Conservation (phyloP, 768 basidiomycete genomes). For the Epithele typhae region DNA sequence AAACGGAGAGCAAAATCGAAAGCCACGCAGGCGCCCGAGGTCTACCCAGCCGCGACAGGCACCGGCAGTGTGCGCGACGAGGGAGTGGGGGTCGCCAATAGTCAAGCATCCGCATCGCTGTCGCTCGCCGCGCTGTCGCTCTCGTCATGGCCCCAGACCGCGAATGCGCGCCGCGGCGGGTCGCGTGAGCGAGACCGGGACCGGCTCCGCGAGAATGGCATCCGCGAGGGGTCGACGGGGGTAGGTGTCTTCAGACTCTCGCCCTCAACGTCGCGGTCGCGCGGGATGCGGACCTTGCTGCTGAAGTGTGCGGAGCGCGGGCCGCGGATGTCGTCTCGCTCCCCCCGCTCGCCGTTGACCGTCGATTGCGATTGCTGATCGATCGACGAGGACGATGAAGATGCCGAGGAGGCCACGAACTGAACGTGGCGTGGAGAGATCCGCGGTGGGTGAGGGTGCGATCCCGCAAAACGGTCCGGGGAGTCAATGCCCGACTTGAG, state of each 20-base stretch:
- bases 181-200: constrained; percentile 18
- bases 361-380: constrained; percentile 31
- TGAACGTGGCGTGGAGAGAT: constrained; percentile 48
- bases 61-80: too few species aligned
- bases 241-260: constrained; percentile 63
- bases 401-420: constrained; percentile 29
- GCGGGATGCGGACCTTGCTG: constrained; percentile 45
- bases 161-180: constrained; percentile 42
- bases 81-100: too few species aligned
- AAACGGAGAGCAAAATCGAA: too few species aligned
- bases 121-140: constrained; percentile 84
- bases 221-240: constrained; percentile 22
- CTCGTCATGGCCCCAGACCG: constrained; percentile 86
- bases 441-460: constrained; percentile 43
- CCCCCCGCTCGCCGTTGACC: constrained; percentile 41
- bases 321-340: constrained; percentile 49
- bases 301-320: constrained; percentile 26
- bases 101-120: constrained; percentile 36
- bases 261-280: constrained; percentile 50
- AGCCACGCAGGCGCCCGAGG: too few species aligned
- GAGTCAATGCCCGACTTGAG: constrained; percentile 58
- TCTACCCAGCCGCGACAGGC: too few species aligned
- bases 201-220: not conserved
- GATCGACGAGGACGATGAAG: constrained; percentile 37
- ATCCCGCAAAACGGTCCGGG: constrained; percentile 54